Conservation (phyloP, 2,329 filamentous ascomycete genomes). For the Trichoderma atroviride region DNA sequence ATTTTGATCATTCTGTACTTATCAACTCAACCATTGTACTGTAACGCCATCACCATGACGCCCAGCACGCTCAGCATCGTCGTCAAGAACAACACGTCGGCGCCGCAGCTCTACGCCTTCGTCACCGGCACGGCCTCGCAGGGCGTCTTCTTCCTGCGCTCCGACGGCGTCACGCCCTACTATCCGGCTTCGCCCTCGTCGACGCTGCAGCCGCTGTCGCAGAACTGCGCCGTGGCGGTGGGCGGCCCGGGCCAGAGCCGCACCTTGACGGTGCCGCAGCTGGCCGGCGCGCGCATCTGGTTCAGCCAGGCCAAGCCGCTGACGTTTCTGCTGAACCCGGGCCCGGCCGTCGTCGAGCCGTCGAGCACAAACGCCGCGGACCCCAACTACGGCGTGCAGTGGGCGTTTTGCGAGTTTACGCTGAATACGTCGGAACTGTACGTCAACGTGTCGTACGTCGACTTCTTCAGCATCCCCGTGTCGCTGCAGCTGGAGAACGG, state of each 20-base stretch:
- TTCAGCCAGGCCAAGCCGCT: constrained; percentile 64
- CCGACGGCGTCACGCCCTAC: constrained; percentile 68
- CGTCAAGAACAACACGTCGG: constrained; percentile 66
- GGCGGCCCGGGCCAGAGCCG: constrained; percentile 62
- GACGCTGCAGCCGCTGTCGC: constrained; percentile 54
- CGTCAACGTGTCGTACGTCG: constrained; percentile 73
- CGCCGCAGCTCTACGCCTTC: constrained; percentile 63
- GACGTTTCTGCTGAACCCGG: constrained; percentile 71
- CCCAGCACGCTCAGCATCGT: constrained; percentile 56
- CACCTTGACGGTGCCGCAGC: constrained; percentile 66
- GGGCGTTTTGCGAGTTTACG: constrained; percentile 72
- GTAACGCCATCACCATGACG: constrained; percentile 25
- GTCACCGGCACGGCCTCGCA: constrained; percentile 67
- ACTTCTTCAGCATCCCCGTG: constrained; percentile 71
- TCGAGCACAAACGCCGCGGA: constrained; percentile 68
- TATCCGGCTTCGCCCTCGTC: constrained; percentile 61
- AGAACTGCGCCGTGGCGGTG: constrained; percentile 65
- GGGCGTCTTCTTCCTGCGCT: constrained; percentile 62
- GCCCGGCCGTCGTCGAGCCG: constrained; percentile 73
- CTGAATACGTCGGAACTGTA: constrained; percentile 64
- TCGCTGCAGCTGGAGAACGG: constrained; percentile 56
- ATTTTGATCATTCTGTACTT: neutral
- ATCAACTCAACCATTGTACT: neutral
- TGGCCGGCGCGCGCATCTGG: constrained; percentile 74
- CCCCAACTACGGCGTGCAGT: constrained; percentile 61